Evolutionary conservation across 106 monocot species (phyloP).

Genomic region (Phalaenopsis equestris): DNA sequence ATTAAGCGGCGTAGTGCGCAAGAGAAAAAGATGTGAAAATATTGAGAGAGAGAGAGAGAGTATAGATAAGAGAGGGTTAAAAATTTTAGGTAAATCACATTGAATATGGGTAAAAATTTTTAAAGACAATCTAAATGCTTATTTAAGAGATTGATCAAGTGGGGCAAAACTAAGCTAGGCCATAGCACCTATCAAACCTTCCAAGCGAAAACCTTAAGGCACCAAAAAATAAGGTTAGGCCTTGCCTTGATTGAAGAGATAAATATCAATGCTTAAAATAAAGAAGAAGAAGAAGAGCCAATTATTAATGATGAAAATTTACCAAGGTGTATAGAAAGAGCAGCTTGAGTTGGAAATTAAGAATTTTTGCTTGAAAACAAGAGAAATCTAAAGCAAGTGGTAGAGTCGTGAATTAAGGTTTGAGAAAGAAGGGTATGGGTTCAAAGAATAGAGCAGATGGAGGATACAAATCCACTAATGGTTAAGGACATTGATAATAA

Average conservation of each 20-base stretch:
- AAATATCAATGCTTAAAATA: neutral
- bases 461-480: neutral
- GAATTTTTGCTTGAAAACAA: neutral
- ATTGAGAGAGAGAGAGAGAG: too few relatives aligned
- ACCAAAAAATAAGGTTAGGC: neutral
- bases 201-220: neutral
- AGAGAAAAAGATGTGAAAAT: too few relatives aligned
- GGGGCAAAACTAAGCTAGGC: neutral
- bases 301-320: neutral
- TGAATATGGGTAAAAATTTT: too few relatives aligned
- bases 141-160: too few relatives aligned
- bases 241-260: neutral
- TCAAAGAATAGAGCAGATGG: neutral
- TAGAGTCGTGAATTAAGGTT: neutral
- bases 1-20: too few relatives aligned
- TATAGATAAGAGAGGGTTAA: too few relatives aligned
- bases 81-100: too few relatives aligned
- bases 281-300: neutral
- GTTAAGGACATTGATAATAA: neutral
- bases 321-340: neutral
- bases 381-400: neutral
- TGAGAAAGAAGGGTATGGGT: neutral
- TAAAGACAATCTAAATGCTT: too few relatives aligned
- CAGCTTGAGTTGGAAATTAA: neutral
- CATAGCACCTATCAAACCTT: neutral